These are phyloP conservation scores for Populus hybrid DNA, from an alignment of 441 rosid genomes.

Conservation along the genomic window DNA sequence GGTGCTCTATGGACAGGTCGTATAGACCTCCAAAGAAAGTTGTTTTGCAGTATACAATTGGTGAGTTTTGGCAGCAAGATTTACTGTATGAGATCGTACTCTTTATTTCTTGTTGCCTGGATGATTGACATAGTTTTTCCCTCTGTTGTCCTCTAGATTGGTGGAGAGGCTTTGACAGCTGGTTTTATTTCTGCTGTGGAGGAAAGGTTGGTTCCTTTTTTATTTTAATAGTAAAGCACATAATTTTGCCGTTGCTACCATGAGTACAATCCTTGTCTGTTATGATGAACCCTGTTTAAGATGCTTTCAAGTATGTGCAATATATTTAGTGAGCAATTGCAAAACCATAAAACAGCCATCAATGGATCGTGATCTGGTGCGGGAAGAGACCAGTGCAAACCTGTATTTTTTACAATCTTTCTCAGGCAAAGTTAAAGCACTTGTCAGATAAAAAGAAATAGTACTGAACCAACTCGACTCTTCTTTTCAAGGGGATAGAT, in stretches of 20 bases:
- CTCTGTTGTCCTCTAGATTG: conserved; percentile 60
- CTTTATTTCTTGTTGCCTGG: conserved; percentile 4
- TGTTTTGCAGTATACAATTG: conserved; percentile 88
- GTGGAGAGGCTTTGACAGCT: conserved; percentile 88
- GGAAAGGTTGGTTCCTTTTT: conserved; percentile 63
- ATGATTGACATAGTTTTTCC: conserved; percentile 24
- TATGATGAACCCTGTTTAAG: neutral
- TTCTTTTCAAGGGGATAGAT: neutral
- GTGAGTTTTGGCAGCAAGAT: conserved; percentile 36
- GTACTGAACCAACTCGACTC: neutral
- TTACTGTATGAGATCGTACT: conserved; percentile 5
- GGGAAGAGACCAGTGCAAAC: neutral
- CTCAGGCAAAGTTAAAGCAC: neutral
- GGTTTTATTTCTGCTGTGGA: conserved; percentile 78
- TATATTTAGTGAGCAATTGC: neutral
- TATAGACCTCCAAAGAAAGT: conserved; percentile 85
- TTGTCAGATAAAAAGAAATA: neutral
- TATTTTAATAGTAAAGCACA: conserved; percentile 17
- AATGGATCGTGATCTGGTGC: neutral
- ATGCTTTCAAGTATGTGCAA: neutral
- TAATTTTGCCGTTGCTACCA: neutral
- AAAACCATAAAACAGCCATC: neutral
- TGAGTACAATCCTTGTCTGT: neutral
- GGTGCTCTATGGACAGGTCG: conserved; percentile 53
- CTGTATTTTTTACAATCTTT: neutral